Conservation (phyloP, 2,329 filamentous ascomycete species). For the Mollisia scopiformis region DNA sequence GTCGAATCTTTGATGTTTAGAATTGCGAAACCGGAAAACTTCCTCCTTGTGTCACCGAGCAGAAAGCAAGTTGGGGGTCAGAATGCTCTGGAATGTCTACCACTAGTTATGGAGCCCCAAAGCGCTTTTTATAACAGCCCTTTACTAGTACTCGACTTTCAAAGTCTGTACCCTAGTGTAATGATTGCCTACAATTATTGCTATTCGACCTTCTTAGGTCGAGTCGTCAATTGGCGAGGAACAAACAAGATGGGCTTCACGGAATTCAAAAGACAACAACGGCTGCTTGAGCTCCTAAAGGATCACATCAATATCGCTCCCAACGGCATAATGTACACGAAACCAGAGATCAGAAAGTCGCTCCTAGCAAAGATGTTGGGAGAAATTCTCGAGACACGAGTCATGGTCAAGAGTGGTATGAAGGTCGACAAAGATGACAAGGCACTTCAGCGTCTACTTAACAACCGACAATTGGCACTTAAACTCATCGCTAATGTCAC, state of each 20-base stretch:
- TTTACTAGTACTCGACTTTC: constrained; percentile 89
- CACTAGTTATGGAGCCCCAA: constrained; percentile 95
- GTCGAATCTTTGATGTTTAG: constrained; percentile 99
- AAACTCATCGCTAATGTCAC: constrained; percentile 99
- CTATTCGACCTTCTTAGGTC: constrained; percentile 93
- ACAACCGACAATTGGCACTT: constrained; percentile 90
- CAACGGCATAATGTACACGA: constrained; percentile 96
- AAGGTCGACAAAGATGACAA: constrained; percentile 90
- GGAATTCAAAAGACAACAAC: constrained; percentile 77
- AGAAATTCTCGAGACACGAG: constrained; percentile 91
- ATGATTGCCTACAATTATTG: constrained; percentile 99
- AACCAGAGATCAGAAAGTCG: constrained; percentile 83
- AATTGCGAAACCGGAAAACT: constrained; percentile 96
- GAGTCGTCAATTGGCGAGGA: constrained; percentile 85
- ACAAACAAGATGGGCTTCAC: constrained; percentile 93
- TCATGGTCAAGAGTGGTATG: constrained; percentile 99
- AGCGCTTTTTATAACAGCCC: constrained; percentile 93
- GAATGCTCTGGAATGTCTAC: constrained; percentile 91
- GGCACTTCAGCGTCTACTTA: constrained; percentile 80
- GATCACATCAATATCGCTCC: constrained; percentile 90
- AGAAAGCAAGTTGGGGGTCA: constrained; percentile 90
- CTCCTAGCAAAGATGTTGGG: constrained; percentile 94
- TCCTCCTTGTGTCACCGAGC: constrained; percentile 86
- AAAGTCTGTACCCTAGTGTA: constrained; percentile 93
- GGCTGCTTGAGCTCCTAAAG: constrained; percentile 76